Conservation (phyloP, 768 basidiomycete species). For the Postia placenta region DNA sequence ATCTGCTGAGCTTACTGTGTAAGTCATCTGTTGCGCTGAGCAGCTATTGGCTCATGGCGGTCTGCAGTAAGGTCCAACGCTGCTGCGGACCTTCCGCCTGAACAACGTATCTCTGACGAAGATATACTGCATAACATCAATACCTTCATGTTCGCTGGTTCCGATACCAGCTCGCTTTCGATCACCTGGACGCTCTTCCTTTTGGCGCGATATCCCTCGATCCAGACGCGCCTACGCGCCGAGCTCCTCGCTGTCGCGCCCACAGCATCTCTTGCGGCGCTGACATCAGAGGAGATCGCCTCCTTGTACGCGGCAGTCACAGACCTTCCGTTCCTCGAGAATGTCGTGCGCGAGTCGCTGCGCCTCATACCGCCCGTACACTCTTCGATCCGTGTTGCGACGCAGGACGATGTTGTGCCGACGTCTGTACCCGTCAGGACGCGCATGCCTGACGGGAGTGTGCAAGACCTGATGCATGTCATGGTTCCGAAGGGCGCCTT, state of each 20-base stretch:
- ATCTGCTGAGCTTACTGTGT: slow-evolving; percentile 76
- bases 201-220: slow-evolving; percentile 57
- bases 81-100: slow-evolving; percentile 58
- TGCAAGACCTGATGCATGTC: slow-evolving; percentile 36
- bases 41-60: not conserved
- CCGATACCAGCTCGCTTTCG: slow-evolving; percentile 79
- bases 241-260: slow-evolving; percentile 54
- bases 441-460: slow-evolving; percentile 36
- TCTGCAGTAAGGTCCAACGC: slow-evolving; percentile 75
- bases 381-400: slow-evolving; percentile 75
- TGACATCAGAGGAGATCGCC: slow-evolving; percentile 61
- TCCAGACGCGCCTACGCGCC: slow-evolving; percentile 65
- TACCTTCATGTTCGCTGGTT: slow-evolving; percentile 88
- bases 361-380: slow-evolving; percentile 80
- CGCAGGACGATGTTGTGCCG: slow-evolving; percentile 72
- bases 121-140: slow-evolving; percentile 85
- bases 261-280: slow-evolving; percentile 27
- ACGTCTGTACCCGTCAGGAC: slow-evolving; percentile 54
- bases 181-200: slow-evolving; percentile 82
- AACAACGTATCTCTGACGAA: slow-evolving; percentile 77
- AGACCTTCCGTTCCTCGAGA: slow-evolving; percentile 65
- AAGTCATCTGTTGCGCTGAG: slow-evolving; percentile 22
- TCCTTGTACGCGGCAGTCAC: slow-evolving; percentile 52
- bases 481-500: slow-evolving; percentile 61
- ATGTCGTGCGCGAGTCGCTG: slow-evolving; percentile 68